A percentile compares a stretch with the other conserved stretches of the same genome.
phyloP scores from a whole-genome alignment of 2,329 filamentous ascomycete species.

The Boeremia lycopersici region DNA sequence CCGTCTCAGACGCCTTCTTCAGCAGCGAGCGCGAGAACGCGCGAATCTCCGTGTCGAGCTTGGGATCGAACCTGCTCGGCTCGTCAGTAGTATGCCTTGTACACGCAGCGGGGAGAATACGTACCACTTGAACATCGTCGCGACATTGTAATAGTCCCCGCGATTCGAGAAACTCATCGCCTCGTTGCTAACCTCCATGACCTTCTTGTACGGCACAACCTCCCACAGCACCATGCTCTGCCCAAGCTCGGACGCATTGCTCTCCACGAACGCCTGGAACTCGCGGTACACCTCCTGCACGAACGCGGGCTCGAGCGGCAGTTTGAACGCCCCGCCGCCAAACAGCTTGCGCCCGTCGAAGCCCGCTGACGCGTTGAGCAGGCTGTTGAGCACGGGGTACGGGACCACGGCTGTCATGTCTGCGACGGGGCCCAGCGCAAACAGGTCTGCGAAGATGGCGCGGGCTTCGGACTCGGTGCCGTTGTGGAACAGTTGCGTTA shows the following conservation, averaged over 20 bases:
- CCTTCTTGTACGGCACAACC: constrained; percentile 34
- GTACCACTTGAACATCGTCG: constrained; percentile 41
- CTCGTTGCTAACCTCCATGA: constrained; percentile 31
- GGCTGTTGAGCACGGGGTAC: constrained; percentile 41
- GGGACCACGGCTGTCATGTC: constrained; percentile 26
- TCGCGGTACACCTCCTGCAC: constrained; percentile 19
- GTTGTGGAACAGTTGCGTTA: constrained; percentile 45
- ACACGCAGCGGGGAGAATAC: background rate
- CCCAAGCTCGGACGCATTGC: constrained; percentile 6
- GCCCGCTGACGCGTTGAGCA: constrained; percentile 35
- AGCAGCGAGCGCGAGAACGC: constrained; percentile 33
- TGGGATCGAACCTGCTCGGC: constrained; percentile 29
- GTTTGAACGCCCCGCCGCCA: constrained; percentile 44
- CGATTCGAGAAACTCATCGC: constrained; percentile 37
- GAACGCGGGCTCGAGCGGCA: constrained; percentile 36
- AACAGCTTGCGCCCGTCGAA: constrained; percentile 49
- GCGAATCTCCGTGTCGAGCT: constrained; percentile 33
- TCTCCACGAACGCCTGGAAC: constrained; percentile 13
- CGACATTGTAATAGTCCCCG: constrained; percentile 44
- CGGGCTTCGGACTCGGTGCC: constrained; percentile 38
- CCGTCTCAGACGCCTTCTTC: constrained; percentile 32
- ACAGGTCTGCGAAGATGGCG: constrained; percentile 20
- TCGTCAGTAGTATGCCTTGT: background rate
- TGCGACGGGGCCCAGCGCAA: constrained; percentile 6
- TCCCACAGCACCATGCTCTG: constrained; percentile 40